phyloP scores from a whole-genome alignment of 345 rosid genomes.

The Citrus mangshanensis region DNA sequence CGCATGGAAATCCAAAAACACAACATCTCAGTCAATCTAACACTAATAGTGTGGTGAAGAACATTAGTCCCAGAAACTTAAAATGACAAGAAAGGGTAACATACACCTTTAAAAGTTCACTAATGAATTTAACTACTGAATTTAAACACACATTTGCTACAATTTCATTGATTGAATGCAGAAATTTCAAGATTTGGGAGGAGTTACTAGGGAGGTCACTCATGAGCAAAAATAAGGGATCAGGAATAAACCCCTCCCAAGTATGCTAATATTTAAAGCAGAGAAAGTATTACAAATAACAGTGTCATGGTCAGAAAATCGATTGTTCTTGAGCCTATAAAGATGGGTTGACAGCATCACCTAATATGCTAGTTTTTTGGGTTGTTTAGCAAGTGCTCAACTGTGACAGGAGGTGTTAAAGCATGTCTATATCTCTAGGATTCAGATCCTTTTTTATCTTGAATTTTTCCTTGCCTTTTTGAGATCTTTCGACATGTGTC shows the following conservation, averaged over 20 bases:
- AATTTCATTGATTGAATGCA: background rate
- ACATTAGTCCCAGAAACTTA: background rate
- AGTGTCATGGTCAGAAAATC: too few species aligned
- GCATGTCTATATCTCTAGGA: background rate
- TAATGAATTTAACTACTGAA: background rate
- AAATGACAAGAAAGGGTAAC: background rate
- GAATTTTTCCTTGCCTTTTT: too few species aligned
- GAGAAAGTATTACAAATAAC: too few species aligned
- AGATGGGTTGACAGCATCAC: background rate
- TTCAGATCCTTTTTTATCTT: too few species aligned
- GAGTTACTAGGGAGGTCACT: too few species aligned
- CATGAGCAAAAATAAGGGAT: too few species aligned
- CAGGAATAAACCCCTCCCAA: too few species aligned
- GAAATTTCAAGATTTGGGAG: background rate
- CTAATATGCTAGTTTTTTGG: background rate
- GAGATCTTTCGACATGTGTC: too few species aligned
- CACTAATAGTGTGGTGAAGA: background rate
- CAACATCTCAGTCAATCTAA: background rate
- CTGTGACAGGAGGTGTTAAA: background rate
- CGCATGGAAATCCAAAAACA: background rate
- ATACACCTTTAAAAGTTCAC: background rate
- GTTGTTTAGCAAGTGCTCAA: background rate
- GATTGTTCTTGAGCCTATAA: background rate
- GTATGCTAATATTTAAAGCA: too few species aligned
- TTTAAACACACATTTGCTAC: background rate